phyloP scores from a whole-genome alignment of 139 green algal genomes.

The Deuterostichococcus epilithicus region DNA sequence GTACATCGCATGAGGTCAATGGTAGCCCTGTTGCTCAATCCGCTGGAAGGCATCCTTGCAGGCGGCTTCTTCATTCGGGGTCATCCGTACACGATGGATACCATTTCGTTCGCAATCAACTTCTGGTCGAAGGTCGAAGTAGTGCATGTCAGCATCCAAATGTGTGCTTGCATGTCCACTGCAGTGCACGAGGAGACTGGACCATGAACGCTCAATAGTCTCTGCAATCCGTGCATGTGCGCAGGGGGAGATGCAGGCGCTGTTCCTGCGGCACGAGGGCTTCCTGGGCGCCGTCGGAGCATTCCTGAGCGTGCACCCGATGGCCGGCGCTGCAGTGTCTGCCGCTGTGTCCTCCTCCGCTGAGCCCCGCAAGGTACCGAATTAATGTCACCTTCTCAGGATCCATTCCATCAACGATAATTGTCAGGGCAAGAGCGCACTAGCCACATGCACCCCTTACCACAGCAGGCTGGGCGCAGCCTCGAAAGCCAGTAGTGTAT shows the following conservation, averaged over 20 bases:
- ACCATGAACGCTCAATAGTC: neutral
- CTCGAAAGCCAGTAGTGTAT: neutral
- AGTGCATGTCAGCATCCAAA: neutral
- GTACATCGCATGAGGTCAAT: neutral
- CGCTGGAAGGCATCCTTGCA: conserved; percentile 36
- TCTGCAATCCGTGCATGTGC: neutral
- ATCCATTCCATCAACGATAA: neutral
- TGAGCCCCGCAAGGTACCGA: conserved; percentile 22
- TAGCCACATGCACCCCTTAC: neutral
- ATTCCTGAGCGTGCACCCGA: conserved; percentile 87
- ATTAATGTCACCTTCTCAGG: neutral
- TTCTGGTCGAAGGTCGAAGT: conserved; percentile 90
- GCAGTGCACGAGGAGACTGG: no score
- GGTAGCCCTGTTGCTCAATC: neutral
- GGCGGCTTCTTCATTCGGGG: conserved; percentile 97
- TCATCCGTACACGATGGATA: conserved; percentile 99
- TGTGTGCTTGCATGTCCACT: neutral
- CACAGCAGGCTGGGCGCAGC: neutral
- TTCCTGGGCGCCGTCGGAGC: conserved; percentile 95
- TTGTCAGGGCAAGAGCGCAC: neutral
- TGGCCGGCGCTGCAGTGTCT: conserved; percentile 15
- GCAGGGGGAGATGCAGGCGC: conserved; percentile 90
- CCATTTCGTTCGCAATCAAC: conserved; percentile 94
- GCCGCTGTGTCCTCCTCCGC: neutral
- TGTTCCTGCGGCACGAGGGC: conserved; percentile 96